Percentiles rank a stretch among this genome's conserved stretches.
phyloP scores from a whole-genome alignment of 768 basidiomycete species.

The Leccinum disarticulatum region DNA sequence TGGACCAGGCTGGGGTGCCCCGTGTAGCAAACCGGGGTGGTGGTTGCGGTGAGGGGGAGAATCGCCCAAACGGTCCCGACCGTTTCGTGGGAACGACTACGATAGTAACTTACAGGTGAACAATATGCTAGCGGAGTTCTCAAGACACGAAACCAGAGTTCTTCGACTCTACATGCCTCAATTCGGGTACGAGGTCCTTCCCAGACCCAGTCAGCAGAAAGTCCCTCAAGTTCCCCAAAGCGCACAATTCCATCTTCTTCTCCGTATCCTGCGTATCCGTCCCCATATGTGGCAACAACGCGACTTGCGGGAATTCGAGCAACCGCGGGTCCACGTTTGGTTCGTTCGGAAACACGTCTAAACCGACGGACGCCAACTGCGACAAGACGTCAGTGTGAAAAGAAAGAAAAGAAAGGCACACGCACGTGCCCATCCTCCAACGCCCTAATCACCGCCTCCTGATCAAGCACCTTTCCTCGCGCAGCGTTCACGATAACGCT shows the following conservation, averaged over 20 bases:
- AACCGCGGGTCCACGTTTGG: slow-evolving; percentile 77
- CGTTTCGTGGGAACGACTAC: too few species aligned
- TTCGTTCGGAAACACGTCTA: slow-evolving; percentile 87
- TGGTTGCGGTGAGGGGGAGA: too few species aligned
- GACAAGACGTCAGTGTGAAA: not conserved
- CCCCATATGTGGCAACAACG: slow-evolving; percentile 90
- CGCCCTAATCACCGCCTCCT: slow-evolving; percentile 81
- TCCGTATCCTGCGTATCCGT: slow-evolving; percentile 81
- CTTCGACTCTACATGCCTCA: not conserved
- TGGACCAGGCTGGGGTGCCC: too few species aligned
- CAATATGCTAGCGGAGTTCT: not conserved
- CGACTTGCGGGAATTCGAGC: slow-evolving; percentile 75
- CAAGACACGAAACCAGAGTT: not conserved
- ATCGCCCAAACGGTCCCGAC: too few species aligned
- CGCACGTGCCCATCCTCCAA: slow-evolving; percentile 86
- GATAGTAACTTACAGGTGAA: too few species aligned
- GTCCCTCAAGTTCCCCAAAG: slow-evolving; percentile 71
- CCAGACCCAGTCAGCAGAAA: slow-evolving; percentile 33
- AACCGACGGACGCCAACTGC: slow-evolving; percentile 46
- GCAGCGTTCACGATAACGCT: slow-evolving; percentile 85
- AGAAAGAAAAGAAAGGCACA: not conserved
- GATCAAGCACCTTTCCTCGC: slow-evolving; percentile 85
- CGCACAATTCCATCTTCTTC: slow-evolving; percentile 79
- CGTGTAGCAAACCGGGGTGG: too few species aligned
- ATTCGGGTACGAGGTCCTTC: not conserved